Evolutionary conservation across 495 filamentous ascomycete species (phyloP), one percentile per base, ranked within the genome.

Genomic region (Penicillium simplicissimum): DNA sequence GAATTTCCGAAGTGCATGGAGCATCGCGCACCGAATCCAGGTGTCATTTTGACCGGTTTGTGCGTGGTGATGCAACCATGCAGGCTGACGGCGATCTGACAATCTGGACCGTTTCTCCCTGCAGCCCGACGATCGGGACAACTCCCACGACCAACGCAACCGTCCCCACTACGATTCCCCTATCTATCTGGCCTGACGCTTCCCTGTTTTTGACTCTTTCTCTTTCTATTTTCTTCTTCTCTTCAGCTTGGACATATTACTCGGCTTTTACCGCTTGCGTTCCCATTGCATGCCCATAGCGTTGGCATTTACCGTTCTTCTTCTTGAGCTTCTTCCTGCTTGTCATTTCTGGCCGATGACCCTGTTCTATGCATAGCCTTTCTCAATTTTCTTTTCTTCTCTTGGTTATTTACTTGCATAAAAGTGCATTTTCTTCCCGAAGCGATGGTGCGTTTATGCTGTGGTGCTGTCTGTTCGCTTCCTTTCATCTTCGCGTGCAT

Each of bases 321-420:
- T 59, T 56, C 56, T 38, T 42, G 19, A 33, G 19, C 10, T 42
- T 51, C 19, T 19, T 49, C 23, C 23, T 51, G 17, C 34, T 21
- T 53, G 8, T 45, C 11, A 9, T 23, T 21, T n/a, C 42, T 42
- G 42, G 23, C 13, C 45, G 23, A 31, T 37, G 23, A 25, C 37
- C 8, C 28, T 38, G 15, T 28, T 52, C 17, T 42, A 34, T 55
- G 55, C 55, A 57, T 57, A 43, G 37, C 35, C 19, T 35, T 52
- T 52, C 28, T 23, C 28, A n/a, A 8, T 37, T 52, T 45, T 45
- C 11, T 42, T 61, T 58, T 52, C 4, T 48, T 51, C 17, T 43
- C 35, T 13, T 37, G 49, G 10, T 47, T 17, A 38, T 53, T 53
- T 40, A 54, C 61, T 31, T 49, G 45, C 45, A 62, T 51, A 34